A percentile compares a stretch with the other conserved stretches of the same genome.
phyloP scores from a whole-genome alignment of 2,329 filamentous ascomycete species.

The Tolypocladium ovalisporum region DNA sequence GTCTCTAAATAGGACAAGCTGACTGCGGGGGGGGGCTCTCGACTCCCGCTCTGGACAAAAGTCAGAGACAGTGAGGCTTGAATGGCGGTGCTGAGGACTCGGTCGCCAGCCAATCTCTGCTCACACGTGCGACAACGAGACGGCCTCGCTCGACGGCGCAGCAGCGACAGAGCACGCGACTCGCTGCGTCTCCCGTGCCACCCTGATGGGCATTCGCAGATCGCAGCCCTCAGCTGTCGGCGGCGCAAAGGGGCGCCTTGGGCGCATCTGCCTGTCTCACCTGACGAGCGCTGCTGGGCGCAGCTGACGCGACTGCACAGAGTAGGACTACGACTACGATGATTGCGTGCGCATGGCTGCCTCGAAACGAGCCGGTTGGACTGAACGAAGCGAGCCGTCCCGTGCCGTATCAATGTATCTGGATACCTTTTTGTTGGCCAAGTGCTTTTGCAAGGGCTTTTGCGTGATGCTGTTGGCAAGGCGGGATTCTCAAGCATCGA shows the following conservation, averaged over 20 bases:
- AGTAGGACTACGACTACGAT: no score
- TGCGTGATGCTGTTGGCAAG: no score
- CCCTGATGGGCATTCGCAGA: neutral
- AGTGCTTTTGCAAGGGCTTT: no score
- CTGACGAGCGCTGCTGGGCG: neutral
- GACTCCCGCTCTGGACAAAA: neutral
- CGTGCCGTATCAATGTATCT: neutral
- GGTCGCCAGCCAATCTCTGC: conserved; percentile 6
- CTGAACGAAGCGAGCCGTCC: neutral
- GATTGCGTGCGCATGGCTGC: neutral
- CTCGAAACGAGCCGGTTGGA: neutral
- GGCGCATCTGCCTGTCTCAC: neutral
- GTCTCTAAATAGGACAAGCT: neutral
- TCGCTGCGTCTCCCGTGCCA: neutral
- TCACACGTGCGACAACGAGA: conserved; percentile 10
- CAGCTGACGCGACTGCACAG: neutral
- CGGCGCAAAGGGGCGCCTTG: no score
- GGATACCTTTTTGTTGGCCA: neutral
- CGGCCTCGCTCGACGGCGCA: conserved; percentile 1
- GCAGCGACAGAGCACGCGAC: neutral
- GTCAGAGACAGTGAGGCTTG: neutral
- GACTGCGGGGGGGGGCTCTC: no score
- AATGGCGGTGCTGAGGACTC: neutral
- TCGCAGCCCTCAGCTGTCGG: neutral
- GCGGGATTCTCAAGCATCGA: no score